Conservation (phyloP, 371 early-diverging fungal genomes). For the Lichtheimia corymbifera region DNA sequence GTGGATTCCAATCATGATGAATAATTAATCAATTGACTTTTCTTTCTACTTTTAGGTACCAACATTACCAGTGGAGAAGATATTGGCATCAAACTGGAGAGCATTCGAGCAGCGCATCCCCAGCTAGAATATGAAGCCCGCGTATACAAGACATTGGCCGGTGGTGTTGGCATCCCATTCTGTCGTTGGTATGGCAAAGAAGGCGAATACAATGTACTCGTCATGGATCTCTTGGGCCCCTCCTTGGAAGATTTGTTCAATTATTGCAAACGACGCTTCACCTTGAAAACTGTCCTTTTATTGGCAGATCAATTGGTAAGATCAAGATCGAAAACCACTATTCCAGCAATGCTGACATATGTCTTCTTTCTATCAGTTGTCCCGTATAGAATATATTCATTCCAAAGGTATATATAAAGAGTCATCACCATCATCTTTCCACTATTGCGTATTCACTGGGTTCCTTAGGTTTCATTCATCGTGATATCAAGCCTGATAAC, state of each 20-base stretch:
- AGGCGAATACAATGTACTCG: slow-evolving; percentile 92
- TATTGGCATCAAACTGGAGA: slow-evolving; percentile 95
- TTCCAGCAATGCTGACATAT: not conserved
- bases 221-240: slow-evolving; percentile 98
- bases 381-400: slow-evolving; percentile 98
- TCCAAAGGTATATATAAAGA: slow-evolving; percentile 60
- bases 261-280: slow-evolving; percentile 96
- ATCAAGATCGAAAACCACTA: slow-evolving; percentile 1
- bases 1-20: too few relatives aligned
- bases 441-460: too few relatives aligned
- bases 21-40: too few relatives aligned
- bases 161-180: slow-evolving; percentile 96
- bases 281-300: slow-evolving; percentile 96
- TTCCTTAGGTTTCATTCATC: slow-evolving; percentile 60
- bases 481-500: slow-evolving; percentile 97
- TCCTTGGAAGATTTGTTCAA: slow-evolving; percentile 99
- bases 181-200: slow-evolving; percentile 94
- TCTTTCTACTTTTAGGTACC: slow-evolving; percentile 59
- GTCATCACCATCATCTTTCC: not conserved
- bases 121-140: slow-evolving; percentile 97
- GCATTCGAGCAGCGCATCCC: slow-evolving; percentile 90
- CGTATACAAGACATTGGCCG: slow-evolving; percentile 93
- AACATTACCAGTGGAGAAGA: slow-evolving; percentile 94
- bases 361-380: slow-evolving; percentile 63
- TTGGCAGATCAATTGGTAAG: slow-evolving; percentile 98